These are phyloP conservation scores for Podospora appendiculata DNA, from an alignment of 495 filamentous ascomycete species.

Conservation along the genomic window DNA sequence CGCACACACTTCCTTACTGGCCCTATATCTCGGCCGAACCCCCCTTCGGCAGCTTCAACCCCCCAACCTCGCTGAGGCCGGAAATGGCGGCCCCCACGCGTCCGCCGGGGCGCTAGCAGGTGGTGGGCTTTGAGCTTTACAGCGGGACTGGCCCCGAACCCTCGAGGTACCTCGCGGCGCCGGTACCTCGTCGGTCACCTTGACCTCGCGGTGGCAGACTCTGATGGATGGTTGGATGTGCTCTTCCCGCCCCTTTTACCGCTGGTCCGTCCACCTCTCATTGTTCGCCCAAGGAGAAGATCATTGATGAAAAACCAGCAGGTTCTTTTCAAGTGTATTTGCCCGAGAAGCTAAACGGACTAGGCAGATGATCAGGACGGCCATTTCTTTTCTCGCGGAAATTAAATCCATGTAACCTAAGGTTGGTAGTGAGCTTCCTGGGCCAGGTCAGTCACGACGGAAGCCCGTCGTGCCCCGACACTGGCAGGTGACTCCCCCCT, in stretches of 20 bases:
- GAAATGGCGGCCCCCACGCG: slow-evolving; percentile 12
- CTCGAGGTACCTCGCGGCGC: slow-evolving; percentile 4
- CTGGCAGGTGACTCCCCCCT: no score
- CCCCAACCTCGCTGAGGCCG: slow-evolving; percentile 13
- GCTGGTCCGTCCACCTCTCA: slow-evolving; percentile 5
- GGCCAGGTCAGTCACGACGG: no score
- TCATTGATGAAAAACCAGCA: background rate
- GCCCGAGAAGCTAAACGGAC: no score
- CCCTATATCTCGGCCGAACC: no score
- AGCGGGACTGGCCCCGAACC: background rate
- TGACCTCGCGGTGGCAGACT: background rate
- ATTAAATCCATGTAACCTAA: no score
- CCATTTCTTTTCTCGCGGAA: no score
- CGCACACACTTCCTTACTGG: no score
- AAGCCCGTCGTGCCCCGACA: no score
- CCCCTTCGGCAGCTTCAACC: slow-evolving; percentile 10
- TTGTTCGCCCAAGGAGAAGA: background rate
- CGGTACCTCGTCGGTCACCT: slow-evolving; percentile 7
- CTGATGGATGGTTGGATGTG: background rate
- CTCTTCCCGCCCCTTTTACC: slow-evolving; percentile 2
- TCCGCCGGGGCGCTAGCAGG: slow-evolving; percentile 5
- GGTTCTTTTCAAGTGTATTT: slow-evolving; percentile 6
- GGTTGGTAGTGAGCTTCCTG: no score
- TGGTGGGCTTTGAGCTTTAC: background rate
- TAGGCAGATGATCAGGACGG: no score